Evolutionary conservation across 345 rosid genomes (phyloP).

Genomic region (Sonneratia caseolaris): DNA sequence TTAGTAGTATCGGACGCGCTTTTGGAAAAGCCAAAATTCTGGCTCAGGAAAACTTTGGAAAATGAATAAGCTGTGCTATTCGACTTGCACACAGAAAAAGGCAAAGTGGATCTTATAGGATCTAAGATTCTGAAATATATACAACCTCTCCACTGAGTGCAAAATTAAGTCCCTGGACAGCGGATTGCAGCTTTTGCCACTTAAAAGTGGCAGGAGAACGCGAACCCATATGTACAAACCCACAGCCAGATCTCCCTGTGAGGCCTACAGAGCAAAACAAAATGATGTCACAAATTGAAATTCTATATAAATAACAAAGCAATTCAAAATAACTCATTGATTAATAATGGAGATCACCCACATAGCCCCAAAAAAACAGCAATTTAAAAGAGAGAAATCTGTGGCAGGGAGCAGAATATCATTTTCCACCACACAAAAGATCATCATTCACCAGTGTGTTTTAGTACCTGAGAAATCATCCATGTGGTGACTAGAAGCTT

Average conservation of each 20-base stretch:
- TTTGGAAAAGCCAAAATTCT: slow-evolving; percentile 55
- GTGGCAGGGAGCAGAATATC: neutral
- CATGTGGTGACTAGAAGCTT: slow-evolving; percentile 49
- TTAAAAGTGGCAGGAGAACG: slow-evolving; percentile 39
- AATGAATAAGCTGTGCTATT: slow-evolving; percentile 3
- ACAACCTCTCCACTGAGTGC: slow-evolving; percentile 53
- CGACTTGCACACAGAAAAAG: neutral
- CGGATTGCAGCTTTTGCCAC: slow-evolving; percentile 45
- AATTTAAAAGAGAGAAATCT: neutral
- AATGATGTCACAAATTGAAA: neutral
- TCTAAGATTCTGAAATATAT: neutral
- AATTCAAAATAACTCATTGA: neutral
- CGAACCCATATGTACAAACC: slow-evolving; percentile 53
- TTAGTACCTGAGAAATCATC: slow-evolving; percentile 53
- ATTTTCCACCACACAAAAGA: neutral
- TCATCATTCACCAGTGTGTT: neutral
- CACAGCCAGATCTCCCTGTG: slow-evolving; percentile 57
- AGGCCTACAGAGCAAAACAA: slow-evolving; percentile 26
- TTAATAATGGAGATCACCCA: too few relatives aligned
- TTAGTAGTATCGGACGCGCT: slow-evolving; percentile 44
- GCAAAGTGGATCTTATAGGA: neutral
- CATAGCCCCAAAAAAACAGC: too few relatives aligned
- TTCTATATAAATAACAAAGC: neutral
- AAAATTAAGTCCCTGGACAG: slow-evolving; percentile 55
- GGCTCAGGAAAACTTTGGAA: slow-evolving; percentile 1